Conservation (phyloP, 164 flowering plant species). For the Nymphaea thermarum region DNA sequence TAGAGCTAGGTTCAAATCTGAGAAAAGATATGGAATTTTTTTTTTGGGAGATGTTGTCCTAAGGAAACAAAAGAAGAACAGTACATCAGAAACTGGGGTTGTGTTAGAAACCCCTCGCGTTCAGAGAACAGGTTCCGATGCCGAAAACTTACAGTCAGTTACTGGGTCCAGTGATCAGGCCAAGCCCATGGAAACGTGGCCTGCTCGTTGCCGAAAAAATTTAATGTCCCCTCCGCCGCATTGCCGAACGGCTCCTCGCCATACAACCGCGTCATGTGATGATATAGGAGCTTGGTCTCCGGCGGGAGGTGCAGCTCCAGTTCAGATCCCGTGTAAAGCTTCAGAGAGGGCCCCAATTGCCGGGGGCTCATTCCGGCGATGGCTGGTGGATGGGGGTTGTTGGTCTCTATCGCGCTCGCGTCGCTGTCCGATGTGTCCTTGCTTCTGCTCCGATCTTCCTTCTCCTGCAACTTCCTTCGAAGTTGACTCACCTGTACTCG, state of each 20-base stretch:
- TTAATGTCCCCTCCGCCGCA: not conserved
- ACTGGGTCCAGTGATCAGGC: not conserved
- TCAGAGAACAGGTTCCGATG: not conserved
- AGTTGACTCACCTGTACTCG: not conserved
- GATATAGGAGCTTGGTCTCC: not conserved
- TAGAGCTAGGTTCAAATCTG: too few species aligned
- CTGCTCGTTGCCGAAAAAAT: not conserved
- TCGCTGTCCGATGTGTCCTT: not conserved
- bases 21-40: too few species aligned
- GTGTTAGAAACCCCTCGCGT: too few species aligned
- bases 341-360: not conserved
- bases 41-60: too few species aligned
- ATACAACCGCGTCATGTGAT: not conserved
- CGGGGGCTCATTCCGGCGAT: not conserved
- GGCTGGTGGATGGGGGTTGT: not conserved
- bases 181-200: not conserved
- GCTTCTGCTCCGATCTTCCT: not conserved
- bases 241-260: not conserved
- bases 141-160: too few species aligned
- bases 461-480: not conserved
- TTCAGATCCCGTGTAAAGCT: not conserved
- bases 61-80: too few species aligned
- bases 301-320: not conserved
- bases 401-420: not conserved
- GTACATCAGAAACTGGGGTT: too few species aligned